Percentiles rank a stretch among this genome's conserved stretches.
Evolutionary conservation across 148 eudicot species (phyloP).

Genomic region (Vaccinium vitisidaea): DNA sequence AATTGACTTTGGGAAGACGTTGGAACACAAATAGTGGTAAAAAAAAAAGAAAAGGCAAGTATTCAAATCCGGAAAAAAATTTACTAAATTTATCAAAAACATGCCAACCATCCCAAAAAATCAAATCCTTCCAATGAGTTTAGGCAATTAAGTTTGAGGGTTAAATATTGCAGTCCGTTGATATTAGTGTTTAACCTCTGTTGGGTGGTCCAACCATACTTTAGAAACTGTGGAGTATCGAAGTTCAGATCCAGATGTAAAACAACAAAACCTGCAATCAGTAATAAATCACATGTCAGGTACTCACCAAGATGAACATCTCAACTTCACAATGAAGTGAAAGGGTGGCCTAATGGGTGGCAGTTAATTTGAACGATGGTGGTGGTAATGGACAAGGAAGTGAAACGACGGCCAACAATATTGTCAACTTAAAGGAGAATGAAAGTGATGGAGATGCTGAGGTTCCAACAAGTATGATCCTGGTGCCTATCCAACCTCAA

Average conservation of each 20-base stretch:
- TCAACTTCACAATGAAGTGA: background rate
- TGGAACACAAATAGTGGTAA: no score
- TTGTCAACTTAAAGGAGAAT: no score
- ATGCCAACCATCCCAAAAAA: background rate
- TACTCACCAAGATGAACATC: background rate
- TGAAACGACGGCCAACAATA: no score
- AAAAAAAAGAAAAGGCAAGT: no score
- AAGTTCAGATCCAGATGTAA: background rate
- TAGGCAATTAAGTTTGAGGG: background rate
- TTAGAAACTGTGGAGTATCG: background rate
- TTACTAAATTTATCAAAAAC: background rate
- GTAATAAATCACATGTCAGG: background rate
- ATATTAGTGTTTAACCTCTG: background rate
- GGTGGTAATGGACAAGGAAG: no score
- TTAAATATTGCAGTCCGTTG: background rate
- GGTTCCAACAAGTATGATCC: no score
- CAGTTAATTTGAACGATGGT: no score
- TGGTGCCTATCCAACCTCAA: no score
- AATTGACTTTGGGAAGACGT: background rate
- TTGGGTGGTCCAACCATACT: background rate
- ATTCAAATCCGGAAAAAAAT: no score
- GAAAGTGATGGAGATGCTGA: no score
- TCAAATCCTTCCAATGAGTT: background rate
- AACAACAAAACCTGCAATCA: background rate
- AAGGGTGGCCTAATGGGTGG: no score